Conservation (phyloP, 495 filamentous ascomycete genomes). For the Aspergillus bridgeri region DNA sequence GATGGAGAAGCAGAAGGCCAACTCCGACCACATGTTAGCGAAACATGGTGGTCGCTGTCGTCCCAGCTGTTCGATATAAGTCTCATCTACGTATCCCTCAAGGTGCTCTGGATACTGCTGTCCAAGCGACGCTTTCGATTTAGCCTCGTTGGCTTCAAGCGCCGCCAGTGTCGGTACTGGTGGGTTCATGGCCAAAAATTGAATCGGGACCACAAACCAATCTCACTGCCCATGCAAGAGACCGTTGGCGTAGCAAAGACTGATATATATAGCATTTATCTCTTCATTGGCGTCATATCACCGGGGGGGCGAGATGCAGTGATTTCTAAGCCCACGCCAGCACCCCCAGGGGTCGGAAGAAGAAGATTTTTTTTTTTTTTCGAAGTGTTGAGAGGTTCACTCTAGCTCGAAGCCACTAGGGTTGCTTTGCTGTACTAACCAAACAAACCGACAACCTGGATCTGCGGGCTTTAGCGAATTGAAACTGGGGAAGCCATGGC, state of each 20-base stretch:
- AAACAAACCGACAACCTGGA: background rate
- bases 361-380: background rate
- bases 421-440: too few species aligned
- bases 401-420: background rate
- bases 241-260: too few species aligned
- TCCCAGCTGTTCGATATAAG: slow-evolving; percentile 43
- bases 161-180: background rate
- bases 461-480: background rate
- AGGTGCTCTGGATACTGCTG: background rate
- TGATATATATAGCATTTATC: background rate
- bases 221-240: background rate
- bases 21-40: slow-evolving; percentile 54
- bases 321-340: background rate
- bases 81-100: slow-evolving; percentile 5
- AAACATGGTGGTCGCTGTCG: slow-evolving; percentile 69
- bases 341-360: background rate
- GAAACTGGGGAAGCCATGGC: background rate
- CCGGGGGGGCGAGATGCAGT: background rate
- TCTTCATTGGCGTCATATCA: background rate
- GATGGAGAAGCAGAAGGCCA: slow-evolving; percentile 69
- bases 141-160: background rate
- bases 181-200: background rate
- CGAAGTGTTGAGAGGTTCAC: background rate
- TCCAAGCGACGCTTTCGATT: background rate
- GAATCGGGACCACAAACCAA: background rate